These are phyloP conservation scores for Pueraria montana DNA, from an alignment of 306 rosid genomes.

Conservation along the genomic window DNA sequence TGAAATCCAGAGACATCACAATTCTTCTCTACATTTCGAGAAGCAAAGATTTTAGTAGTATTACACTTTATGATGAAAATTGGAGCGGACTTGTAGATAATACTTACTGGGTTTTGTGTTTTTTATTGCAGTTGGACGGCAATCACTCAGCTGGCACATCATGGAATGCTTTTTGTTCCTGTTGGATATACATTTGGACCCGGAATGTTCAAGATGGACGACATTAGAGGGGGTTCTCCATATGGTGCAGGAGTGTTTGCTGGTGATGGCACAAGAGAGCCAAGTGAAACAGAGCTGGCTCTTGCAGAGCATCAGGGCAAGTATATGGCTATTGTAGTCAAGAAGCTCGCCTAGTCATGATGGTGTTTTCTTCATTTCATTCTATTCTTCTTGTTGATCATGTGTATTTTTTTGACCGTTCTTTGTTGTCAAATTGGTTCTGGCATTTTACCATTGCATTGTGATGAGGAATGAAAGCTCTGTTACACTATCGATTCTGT, in stretches of 20 bases:
- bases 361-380: slow-evolving; percentile 47
- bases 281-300: slow-evolving; percentile 86
- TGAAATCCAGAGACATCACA: too few species aligned
- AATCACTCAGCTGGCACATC: slow-evolving; percentile 92
- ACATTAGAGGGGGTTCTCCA: slow-evolving; percentile 90
- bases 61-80: slow-evolving; percentile 21
- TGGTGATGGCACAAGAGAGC: slow-evolving; percentile 89
- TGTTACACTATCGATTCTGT: slow-evolving; percentile 39
- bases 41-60: background rate
- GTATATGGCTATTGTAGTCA: slow-evolving; percentile 88
- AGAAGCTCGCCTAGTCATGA: slow-evolving; percentile 71
- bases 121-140: slow-evolving; percentile 92
- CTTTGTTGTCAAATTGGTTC: slow-evolving; percentile 54
- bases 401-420: slow-evolving; percentile 18
- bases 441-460: slow-evolving; percentile 47
- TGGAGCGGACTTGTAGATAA: slow-evolving; percentile 3
- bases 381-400: slow-evolving; percentile 50
- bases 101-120: slow-evolving; percentile 17
- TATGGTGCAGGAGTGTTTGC: slow-evolving; percentile 96
- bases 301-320: slow-evolving; percentile 97
- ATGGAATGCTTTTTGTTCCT: slow-evolving; percentile 97
- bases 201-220: slow-evolving; percentile 90
- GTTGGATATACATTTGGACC: slow-evolving; percentile 95
- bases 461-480: slow-evolving; percentile 27
- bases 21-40: too few species aligned